A percentile compares a stretch with the other conserved stretches of the same genome.
phyloP scores from a whole-genome alignment of 257 asterid genomes.

The Scutellaria barbata region DNA sequence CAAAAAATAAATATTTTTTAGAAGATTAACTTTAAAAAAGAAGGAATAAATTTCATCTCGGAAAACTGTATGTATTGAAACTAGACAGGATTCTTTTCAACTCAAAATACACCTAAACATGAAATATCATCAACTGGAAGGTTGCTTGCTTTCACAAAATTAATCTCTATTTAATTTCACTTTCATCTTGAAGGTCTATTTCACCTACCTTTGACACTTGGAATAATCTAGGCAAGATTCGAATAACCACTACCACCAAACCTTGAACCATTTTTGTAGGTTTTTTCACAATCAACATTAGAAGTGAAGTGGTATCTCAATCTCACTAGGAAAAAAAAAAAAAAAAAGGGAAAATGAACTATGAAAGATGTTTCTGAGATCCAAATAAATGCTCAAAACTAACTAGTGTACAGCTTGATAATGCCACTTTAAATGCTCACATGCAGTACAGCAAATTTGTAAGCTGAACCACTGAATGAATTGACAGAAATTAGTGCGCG shows the following conservation, averaged over 20 bases:
- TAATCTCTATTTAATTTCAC: slow-evolving; percentile 3
- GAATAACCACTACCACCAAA: not conserved
- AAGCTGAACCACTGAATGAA: not conserved
- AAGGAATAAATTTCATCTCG: no score
- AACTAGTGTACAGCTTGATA: slow-evolving; percentile 32
- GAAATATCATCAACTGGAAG: slow-evolving; percentile 5
- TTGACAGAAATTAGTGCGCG: slow-evolving; percentile 20
- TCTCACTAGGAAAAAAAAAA: not conserved
- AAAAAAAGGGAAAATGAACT: not conserved
- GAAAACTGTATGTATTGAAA: not conserved
- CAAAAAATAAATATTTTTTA: no score
- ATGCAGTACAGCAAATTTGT: slow-evolving; percentile 31
- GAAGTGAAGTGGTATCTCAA: no score
- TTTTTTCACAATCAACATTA: no score
- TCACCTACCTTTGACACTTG: slow-evolving; percentile 26
- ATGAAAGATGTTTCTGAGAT: slow-evolving; percentile 12
- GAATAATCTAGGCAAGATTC: not conserved
- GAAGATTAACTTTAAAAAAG: no score
- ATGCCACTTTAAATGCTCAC: slow-evolving; percentile 46
- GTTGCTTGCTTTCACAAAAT: slow-evolving; percentile 15
- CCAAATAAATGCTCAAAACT: slow-evolving; percentile 44
- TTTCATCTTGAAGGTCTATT: not conserved
- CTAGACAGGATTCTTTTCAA: slow-evolving; percentile 19
- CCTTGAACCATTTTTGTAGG: no score
- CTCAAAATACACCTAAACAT: slow-evolving; percentile 25